phyloP scores from a whole-genome alignment of 2,329 filamentous ascomycete genomes.

The Elsinoe fawcettii region DNA sequence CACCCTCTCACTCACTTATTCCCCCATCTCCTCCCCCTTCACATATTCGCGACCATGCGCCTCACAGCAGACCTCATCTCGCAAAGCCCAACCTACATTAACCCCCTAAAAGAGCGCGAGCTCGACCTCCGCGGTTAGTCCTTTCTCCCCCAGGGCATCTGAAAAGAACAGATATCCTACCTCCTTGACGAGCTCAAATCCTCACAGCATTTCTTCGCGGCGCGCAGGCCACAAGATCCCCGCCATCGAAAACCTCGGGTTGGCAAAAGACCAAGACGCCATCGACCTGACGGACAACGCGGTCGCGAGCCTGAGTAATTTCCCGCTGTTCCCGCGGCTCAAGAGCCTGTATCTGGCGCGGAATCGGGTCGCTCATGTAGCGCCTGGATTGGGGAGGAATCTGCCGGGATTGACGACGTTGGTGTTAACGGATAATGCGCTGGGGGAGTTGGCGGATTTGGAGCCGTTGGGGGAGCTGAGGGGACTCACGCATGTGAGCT shows the following conservation, averaged over 20 bases:
- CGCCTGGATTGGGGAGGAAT: conserved; percentile 63
- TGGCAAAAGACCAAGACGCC: conserved; percentile 87
- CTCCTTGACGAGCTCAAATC: conserved; percentile 44
- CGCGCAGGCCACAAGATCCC: conserved; percentile 90
- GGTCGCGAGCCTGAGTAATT: conserved; percentile 81
- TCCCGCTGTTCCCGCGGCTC: conserved; percentile 82
- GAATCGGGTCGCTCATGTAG: conserved; percentile 79
- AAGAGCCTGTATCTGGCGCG: conserved; percentile 80
- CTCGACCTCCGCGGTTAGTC: conserved; percentile 87
- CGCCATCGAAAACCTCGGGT: conserved; percentile 93
- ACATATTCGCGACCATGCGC: conserved; percentile 64
- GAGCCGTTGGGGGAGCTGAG: conserved; percentile 66
- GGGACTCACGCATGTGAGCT: conserved; percentile 67
- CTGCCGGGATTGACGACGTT: conserved; percentile 77
- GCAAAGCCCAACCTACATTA: conserved; percentile 93
- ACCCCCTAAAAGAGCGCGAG: conserved; percentile 97
- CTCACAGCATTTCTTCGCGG: conserved; percentile 21
- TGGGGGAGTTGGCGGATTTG: conserved; percentile 77
- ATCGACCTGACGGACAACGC: conserved; percentile 99
- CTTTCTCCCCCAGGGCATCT: conserved; percentile 35
- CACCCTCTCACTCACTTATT: background rate
- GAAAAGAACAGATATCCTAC: conserved; percentile 98
- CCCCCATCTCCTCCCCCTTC: background rate
- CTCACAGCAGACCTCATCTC: conserved; percentile 92
- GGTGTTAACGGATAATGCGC: conserved; percentile 73